Evolutionary conservation across 2,329 filamentous ascomycete species (phyloP).

Genomic region (Cordyceps cateniannulata): DNA sequence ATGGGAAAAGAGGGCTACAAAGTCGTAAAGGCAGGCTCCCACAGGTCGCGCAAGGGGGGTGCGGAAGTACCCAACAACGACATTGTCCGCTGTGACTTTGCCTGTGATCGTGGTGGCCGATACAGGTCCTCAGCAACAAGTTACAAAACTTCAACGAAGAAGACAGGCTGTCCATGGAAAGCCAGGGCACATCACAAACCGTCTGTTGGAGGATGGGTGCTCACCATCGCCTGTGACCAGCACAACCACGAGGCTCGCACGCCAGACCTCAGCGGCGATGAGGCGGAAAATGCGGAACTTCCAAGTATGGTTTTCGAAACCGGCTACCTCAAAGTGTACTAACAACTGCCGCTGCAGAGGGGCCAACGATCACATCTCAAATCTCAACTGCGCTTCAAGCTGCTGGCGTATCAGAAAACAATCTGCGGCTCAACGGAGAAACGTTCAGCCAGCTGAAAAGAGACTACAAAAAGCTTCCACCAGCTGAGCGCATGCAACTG

Average conservation of each 20-base stretch:
- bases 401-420: slow-evolving; percentile 32
- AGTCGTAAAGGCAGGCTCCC: slow-evolving; percentile 38
- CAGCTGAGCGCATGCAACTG: slow-evolving; percentile 31
- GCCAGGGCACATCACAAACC: slow-evolving; percentile 38
- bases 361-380: slow-evolving; percentile 8
- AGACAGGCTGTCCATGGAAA: slow-evolving; percentile 40
- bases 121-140: slow-evolving; percentile 39
- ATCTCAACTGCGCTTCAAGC: slow-evolving; percentile 28
- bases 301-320: slow-evolving; percentile 16
- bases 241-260: slow-evolving; percentile 40
- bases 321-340: not conserved
- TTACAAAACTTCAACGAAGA: slow-evolving; percentile 40
- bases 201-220: slow-evolving; percentile 34
- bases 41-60: slow-evolving; percentile 34
- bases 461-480: slow-evolving; percentile 37
- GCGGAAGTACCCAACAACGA: slow-evolving; percentile 35
- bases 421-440: slow-evolving; percentile 35
- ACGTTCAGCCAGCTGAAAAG: slow-evolving; percentile 38
- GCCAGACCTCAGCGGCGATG: slow-evolving; percentile 27
- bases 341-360: slow-evolving; percentile 11
- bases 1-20: slow-evolving; percentile 41
- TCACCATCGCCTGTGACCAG: slow-evolving; percentile 37
- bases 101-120: slow-evolving; percentile 38
- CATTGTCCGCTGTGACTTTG: slow-evolving; percentile 38
- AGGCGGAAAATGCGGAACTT: slow-evolving; percentile 25